Conservation (phyloP, 139 green algal genomes). For the Chlorella ohadii region DNA sequence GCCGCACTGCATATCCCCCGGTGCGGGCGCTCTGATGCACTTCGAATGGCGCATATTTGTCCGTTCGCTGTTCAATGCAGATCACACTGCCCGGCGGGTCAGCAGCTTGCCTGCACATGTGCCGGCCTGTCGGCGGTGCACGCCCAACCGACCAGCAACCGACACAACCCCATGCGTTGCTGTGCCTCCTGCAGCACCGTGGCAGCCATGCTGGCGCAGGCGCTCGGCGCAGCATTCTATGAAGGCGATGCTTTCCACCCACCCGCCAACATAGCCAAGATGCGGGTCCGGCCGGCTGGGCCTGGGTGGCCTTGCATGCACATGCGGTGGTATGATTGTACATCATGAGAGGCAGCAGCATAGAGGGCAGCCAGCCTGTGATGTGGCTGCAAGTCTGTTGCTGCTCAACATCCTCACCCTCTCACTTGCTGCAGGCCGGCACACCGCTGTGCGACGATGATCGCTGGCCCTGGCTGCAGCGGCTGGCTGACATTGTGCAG, state of each 20-base stretch:
- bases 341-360: no score
- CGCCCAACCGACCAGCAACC: no score
- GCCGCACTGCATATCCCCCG: no score
- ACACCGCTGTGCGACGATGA: constrained; percentile 32
- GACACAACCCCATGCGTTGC: not conserved
- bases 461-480: constrained; percentile 37
- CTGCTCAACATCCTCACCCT: not conserved
- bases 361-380: no score
- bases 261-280: constrained; percentile 10
- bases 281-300: not conserved
- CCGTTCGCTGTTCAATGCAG: no score
- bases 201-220: constrained; percentile 6
- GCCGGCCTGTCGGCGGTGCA: not conserved
- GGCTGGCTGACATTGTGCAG: constrained; percentile 14
- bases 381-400: no score
- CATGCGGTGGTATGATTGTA: no score
- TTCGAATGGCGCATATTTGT: no score
- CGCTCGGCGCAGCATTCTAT: constrained; percentile 15
- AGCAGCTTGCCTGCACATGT: not conserved
- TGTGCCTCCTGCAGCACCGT: constrained; percentile 8
- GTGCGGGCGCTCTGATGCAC: not conserved
- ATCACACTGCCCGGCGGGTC: no score
- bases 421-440: not conserved
- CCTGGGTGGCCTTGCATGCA: not conserved
- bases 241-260: constrained; percentile 42